phyloP scores from a whole-genome alignment of 2,329 filamentous ascomycete genomes.

The Hypoxylon rubiginosum region DNA sequence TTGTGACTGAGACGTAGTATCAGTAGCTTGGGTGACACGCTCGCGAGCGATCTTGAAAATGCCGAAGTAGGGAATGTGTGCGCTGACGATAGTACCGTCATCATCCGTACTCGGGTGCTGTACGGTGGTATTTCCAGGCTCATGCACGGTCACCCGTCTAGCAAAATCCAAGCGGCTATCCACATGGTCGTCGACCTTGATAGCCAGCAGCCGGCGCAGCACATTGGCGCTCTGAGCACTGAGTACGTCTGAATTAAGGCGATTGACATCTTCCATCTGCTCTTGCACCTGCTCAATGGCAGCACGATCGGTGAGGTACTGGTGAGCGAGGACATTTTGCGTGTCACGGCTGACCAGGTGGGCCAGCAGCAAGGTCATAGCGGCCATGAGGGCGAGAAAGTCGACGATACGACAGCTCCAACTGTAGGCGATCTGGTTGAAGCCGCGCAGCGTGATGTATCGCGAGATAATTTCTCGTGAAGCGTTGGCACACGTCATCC shows the following conservation, averaged over 20 bases:
- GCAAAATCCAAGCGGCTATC: too few relatives aligned
- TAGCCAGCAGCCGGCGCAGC: not conserved
- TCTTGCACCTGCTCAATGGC: slow-evolving; percentile 55
- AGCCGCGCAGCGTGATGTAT: slow-evolving; percentile 52
- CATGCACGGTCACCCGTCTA: too few relatives aligned
- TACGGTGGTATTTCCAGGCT: too few relatives aligned
- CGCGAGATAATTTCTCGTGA: slow-evolving; percentile 54
- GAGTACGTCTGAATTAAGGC: not conserved
- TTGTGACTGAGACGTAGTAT: too few relatives aligned
- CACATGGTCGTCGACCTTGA: not conserved
- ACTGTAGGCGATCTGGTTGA: slow-evolving; percentile 47
- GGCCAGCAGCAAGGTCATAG: slow-evolving; percentile 55
- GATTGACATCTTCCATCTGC: slow-evolving; percentile 47
- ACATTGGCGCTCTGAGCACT: not conserved
- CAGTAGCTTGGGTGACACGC: too few relatives aligned
- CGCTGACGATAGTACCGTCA: too few relatives aligned
- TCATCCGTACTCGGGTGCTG: too few relatives aligned
- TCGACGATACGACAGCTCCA: slow-evolving; percentile 53
- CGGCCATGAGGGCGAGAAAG: slow-evolving; percentile 56
- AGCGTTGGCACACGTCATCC: slow-evolving; percentile 53
- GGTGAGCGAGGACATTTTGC: slow-evolving; percentile 53
- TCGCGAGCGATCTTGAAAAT: too few relatives aligned
- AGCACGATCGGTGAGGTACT: slow-evolving; percentile 55
- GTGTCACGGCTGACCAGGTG: slow-evolving; percentile 51
- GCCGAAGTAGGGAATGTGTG: too few relatives aligned